Base-by-base conservation (phyloP, 768 basidiomycete genomes). In the Boletus pseudo-olivaceus region DNA sequence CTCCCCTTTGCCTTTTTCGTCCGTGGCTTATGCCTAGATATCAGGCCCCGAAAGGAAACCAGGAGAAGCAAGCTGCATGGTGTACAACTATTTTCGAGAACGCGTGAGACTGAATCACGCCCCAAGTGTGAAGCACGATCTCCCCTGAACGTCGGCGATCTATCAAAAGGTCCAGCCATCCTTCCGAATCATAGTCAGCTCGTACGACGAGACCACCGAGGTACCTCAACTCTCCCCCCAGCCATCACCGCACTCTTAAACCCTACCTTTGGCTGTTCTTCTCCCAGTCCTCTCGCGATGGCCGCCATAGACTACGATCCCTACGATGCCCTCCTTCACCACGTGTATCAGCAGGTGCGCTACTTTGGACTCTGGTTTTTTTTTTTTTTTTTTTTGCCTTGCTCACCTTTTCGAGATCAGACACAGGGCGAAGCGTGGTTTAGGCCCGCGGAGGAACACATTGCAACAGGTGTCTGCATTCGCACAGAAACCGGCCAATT, bases 341-440 rank as follows among this genome's bases (percentile, higher is more conserved):
- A 85, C 67, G 81, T 91, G 45, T 90, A 88, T 75, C 84, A 81
- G 59, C 83, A 86, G 61, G 88, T 87, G 57, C n/a, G 79, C 63
- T 26, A 2, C 5, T 15, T 34, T 44, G 7, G 19, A 1, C 9
- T 37, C 0, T 5, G 9, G 14, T 38, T 44, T n/a, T 5, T 5
- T 12, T 38, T 29, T n/a, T n/a, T 17, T 7, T 12, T 15, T 5
- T 11, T 5, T 10, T 19, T 34, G 19, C 47, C 29, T 39, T 19
- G 34, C 58, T 54, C 50, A 56, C 34, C 12, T 20, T 12, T 49
- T 56, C 34, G 54, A 72, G 32, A 37, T 51, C 76, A 90, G 87
- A 90, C 89, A 0, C 87, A 89, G 67, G 83, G 85, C 10, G 87
- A 90, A 62, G 83, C 87, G 1, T 91, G 89, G 89, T 90, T 90